A percentile compares a stretch with the other conserved stretches of the same genome.
Conservation (phyloP, 345 rosid genomes). For the Eucalyptus marginata region DNA sequence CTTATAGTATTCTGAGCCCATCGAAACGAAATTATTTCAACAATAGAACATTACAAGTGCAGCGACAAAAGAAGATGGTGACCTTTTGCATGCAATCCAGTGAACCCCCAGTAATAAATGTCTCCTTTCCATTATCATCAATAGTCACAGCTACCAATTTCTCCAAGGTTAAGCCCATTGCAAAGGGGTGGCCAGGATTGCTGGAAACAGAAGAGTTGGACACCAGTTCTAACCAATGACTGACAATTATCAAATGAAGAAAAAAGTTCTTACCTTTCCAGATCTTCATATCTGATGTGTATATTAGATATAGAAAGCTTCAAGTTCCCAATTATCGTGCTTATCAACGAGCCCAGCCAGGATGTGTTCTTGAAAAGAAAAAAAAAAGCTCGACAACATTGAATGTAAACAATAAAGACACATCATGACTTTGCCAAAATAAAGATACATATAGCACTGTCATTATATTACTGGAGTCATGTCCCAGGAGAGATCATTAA, state of each 20-base stretch:
- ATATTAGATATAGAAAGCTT: constrained; percentile 95
- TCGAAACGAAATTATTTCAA: not conserved
- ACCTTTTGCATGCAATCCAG: constrained; percentile 83
- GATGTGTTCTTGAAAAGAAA: constrained; percentile 70
- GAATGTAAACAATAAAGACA: not conserved
- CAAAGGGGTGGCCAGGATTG: constrained; percentile 86
- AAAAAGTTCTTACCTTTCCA: constrained; percentile 55
- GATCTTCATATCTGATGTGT: constrained; percentile 96
- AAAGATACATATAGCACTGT: not conserved
- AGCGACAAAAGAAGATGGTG: not conserved
- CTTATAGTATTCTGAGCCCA: not conserved
- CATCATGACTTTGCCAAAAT: not conserved
- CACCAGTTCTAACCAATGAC: not conserved
- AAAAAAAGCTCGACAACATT: not conserved
- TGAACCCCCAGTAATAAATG: constrained; percentile 77
- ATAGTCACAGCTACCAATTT: constrained; percentile 87
- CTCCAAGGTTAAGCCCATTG: constrained; percentile 81
- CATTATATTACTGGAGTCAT: not conserved
- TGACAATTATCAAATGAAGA: not conserved
- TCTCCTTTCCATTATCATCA: constrained; percentile 87
- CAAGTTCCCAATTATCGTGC: constrained; percentile 89
- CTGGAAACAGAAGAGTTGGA: constrained; percentile 19
- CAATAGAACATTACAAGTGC: not conserved
- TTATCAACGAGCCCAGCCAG: constrained; percentile 92
- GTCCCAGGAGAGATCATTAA: not conserved